These are phyloP conservation scores for Stellera chamaejasme DNA, from an alignment of 345 rosid genomes.

Conservation along the genomic window DNA sequence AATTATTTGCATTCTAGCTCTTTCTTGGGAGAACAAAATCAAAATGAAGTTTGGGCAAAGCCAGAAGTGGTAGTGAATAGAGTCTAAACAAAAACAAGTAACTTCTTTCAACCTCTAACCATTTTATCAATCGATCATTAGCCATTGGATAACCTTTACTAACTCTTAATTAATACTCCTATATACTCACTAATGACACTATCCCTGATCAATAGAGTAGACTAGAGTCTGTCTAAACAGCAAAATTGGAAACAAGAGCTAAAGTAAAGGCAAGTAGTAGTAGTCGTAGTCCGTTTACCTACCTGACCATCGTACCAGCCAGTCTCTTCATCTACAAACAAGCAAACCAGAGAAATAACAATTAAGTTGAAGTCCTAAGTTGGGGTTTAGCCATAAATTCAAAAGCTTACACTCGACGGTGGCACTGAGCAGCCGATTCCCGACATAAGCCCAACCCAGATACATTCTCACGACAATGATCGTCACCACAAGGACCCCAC, in stretches of 20 bases:
- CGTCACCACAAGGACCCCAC: conserved; percentile 76
- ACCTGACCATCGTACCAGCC: conserved; percentile 99
- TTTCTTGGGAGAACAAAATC: no score
- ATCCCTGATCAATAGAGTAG: no score
- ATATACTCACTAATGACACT: no score
- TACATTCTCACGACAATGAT: conserved; percentile 90
- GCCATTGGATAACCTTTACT: no score
- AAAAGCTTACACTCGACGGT: conserved; percentile 65
- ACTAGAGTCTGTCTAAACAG: no score
- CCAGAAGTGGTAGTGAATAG: no score
- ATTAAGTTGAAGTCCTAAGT: neutral
- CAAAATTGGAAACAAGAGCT: no score
- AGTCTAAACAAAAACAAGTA: neutral
- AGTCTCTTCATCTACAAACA: conserved; percentile 80
- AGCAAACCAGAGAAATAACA: neutral
- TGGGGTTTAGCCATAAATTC: neutral
- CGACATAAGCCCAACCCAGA: conserved; percentile 96
- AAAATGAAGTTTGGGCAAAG: no score
- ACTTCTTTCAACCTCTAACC: no score
- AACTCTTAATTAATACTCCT: no score
- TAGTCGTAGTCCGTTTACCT: neutral
- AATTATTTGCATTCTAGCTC: no score
- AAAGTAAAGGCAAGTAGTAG: conserved; percentile 1
- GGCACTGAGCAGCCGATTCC: conserved; percentile 93
- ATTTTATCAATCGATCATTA: no score